Evolutionary conservation across 148 eudicot genomes (phyloP).

Genomic region (Rhododendron simsii): DNA sequence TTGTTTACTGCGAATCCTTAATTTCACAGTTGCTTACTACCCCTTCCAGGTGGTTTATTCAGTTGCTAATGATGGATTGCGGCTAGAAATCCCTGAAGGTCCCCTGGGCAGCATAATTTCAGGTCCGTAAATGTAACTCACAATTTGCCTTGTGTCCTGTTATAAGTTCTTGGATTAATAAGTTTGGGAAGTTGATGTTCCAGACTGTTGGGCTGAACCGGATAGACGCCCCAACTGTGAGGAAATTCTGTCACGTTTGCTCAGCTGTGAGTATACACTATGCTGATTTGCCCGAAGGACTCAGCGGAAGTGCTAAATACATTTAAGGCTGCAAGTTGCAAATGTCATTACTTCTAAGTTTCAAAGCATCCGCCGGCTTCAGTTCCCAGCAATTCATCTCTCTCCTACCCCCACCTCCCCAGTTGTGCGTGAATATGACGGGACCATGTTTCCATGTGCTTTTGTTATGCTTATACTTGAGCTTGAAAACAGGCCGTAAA

Average conservation of each 20-base stretch:
- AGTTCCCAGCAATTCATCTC: background rate
- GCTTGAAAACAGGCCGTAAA: background rate
- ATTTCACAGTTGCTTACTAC: background rate
- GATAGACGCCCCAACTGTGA: constrained; percentile 55
- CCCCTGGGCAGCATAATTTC: constrained; percentile 67
- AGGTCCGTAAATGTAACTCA: constrained; percentile 23
- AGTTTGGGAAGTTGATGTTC: background rate
- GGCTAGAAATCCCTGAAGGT: constrained; percentile 69
- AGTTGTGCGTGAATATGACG: background rate
- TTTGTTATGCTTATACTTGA: background rate
- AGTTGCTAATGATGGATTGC: constrained; percentile 55
- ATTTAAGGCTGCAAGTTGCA: background rate
- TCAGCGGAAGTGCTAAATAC: background rate
- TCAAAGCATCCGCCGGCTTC: background rate
- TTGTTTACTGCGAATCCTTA: background rate
- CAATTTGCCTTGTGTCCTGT: background rate
- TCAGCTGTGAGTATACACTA: constrained; percentile 48
- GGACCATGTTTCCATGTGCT: background rate
- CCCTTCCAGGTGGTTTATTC: constrained; percentile 59
- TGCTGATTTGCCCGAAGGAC: constrained; percentile 22
- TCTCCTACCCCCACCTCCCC: background rate
- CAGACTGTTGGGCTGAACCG: constrained; percentile 89
- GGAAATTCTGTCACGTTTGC: constrained; percentile 59
- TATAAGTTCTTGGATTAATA: background rate
- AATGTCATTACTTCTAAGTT: background rate